Evolutionary conservation across 140 eudicot species (phyloP), one percentile per base, ranked within the genome.

Genomic region (Artemisia princeps): DNA sequence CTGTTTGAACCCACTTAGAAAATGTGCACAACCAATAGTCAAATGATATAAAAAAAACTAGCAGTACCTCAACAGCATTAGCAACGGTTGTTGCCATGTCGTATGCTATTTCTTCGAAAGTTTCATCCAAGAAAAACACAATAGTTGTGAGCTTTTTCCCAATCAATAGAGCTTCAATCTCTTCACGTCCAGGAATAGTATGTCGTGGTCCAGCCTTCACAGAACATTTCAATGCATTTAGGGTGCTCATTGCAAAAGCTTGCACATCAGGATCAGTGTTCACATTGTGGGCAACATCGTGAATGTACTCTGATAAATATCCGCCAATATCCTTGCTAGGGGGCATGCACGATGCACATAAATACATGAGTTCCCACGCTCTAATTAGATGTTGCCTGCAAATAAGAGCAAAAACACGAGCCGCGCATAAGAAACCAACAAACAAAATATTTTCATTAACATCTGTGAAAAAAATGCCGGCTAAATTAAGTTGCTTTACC

Each of bases 321-420:
- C 86, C 95, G 17, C 88, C 95, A 60, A 94, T 84, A 55, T 94
- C 96, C 79, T 94, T 94, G 86, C 94, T 84, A 72, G 99, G 99
- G 17, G 95, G 96, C 99, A 94, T 88, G 78, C 95, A 94, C 28
- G 96, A 94, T 61, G 96, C 94, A 80, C 99, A 94, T 64, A 94
- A 72, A 65, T 86, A 88, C 96, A 94, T 94, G 16, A 94, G 86
- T 68, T 94, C 99, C 99, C 99, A 94, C 22, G 96, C 96, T 74
- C 81, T 86, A 14, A 88, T 72, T 67, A 88, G 76, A 74, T 79
- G 81, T 71, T 75, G 82, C 87, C 99, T 94, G 73, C 23, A 20
- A 20, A 20, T 20, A 20, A 42, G 60, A 4, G 62, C 14, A 68
- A 72, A 33, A 33, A 60, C 15, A 28, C 59, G 40, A 67, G 20